Evolutionary conservation across 2,329 filamentous ascomycete genomes (phyloP).

Genomic region (Tolypocladium inflatum): DNA sequence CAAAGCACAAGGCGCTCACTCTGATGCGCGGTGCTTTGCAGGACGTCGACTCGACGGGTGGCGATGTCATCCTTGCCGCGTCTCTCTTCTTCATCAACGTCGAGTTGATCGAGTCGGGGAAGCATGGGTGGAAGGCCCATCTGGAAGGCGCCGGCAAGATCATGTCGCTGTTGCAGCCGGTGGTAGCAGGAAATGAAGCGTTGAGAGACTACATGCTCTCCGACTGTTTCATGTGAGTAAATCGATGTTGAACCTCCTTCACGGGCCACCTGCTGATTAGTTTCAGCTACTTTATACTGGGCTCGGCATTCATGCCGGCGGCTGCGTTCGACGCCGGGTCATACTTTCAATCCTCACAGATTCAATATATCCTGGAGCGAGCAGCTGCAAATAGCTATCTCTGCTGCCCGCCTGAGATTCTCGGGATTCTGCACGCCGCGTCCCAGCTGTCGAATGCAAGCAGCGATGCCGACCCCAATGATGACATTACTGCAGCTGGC

Average conservation of each 20-base stretch:
- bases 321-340: conserved; percentile 17
- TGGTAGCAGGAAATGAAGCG: conserved; percentile 20
- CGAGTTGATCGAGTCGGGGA: conserved; percentile 39
- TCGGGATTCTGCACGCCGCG: conserved; percentile 33
- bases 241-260: not conserved
- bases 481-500: conserved; percentile 19
- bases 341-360: conserved; percentile 26
- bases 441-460: conserved; percentile 26
- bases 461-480: conserved; percentile 13
- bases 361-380: conserved; percentile 26
- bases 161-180: conserved; percentile 28
- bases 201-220: conserved; percentile 36
- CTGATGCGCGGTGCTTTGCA: conserved; percentile 30
- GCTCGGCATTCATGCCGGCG: conserved; percentile 30
- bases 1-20: conserved; percentile 34
- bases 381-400: conserved; percentile 36
- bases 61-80: conserved; percentile 33
- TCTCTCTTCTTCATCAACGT: conserved; percentile 41
- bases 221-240: conserved; percentile 34
- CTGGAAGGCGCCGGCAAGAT: conserved; percentile 35
- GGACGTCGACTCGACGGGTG: conserved; percentile 24
- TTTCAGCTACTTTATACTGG: conserved; percentile 33
- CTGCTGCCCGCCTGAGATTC: conserved; percentile 33
- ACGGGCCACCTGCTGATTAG: not conserved
- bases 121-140: conserved; percentile 36